These are phyloP conservation scores for Laetiporus sulphureus DNA, from an alignment of 1,284 basidiomycete species.

Conservation along the genomic window DNA sequence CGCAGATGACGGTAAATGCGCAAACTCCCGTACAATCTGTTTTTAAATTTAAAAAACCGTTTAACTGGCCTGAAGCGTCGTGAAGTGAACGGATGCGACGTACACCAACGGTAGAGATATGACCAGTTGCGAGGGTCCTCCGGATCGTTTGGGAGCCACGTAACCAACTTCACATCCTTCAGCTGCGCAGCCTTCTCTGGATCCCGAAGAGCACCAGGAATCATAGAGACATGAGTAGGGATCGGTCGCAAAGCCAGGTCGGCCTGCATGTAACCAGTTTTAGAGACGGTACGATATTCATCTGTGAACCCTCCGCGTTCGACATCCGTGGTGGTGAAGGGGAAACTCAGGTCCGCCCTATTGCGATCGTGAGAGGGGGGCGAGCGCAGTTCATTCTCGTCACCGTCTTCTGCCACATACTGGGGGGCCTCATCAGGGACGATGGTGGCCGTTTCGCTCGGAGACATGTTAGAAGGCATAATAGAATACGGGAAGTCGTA, in stretches of 20 bases:
- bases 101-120: conserved; percentile 40
- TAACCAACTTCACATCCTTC: conserved; percentile 27
- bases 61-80: too few relatives aligned
- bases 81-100: conserved; percentile 13
- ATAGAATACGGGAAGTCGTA: conserved; percentile 7
- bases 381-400: conserved; percentile 1
- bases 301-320: conserved; percentile 24
- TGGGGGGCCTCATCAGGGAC: conserved; percentile 14
- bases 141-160: conserved; percentile 39
- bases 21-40: conserved; percentile 21
- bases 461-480: conserved; percentile 15
- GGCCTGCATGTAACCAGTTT: conserved; percentile 22
- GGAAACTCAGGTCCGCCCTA: conserved; percentile 26
- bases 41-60: conserved; percentile 26
- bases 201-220: conserved; percentile 22
- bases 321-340: conserved; percentile 26
- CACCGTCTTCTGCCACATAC: conserved; percentile 3
- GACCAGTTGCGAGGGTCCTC: conserved; percentile 60
- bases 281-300: conserved; percentile 27
- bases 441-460: conserved; percentile 22
- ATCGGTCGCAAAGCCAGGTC: conserved; percentile 23
- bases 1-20: conserved; percentile 24
- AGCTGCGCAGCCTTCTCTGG: conserved; percentile 28
- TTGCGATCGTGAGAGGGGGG: conserved; percentile 18
- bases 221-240: conserved; percentile 21